Evolutionary conservation across 257 asterid species (phyloP), one percentile per base, ranked within the genome.

Genomic region (Penstemon davidsonii): DNA sequence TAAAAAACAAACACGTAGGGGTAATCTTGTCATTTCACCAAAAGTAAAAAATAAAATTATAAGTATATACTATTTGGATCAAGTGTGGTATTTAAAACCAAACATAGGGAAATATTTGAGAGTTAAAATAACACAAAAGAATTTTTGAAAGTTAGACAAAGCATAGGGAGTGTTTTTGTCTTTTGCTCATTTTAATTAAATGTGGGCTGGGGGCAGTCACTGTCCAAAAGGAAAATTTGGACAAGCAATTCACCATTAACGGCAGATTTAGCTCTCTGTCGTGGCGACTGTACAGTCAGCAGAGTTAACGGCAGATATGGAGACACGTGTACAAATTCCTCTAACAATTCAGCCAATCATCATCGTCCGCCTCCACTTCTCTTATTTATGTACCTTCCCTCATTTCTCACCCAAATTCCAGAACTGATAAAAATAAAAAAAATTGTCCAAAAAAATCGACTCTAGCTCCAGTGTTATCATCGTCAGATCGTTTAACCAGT

Each of bases 341-440:
- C 38, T 74, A 41, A 25, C 33, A 58, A 61, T 77, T 49, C 15
- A 59, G 53, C 84, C 78, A 78, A 45, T 73, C 66, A 10, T 43
- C 43, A 10, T 67, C 66, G 49, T 55, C 75, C 36, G 9, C 49
- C 64, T 10, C 36, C n/a, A 43, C 45, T 45, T 51, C 6, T 8
- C 33, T 12, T 57, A 18, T 7, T 15, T 36, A 37, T 65, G 71
- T 9, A 69, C 55, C 78, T 46, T 54, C 53, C 81, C 81, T 12
- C 71, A 39, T 71, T 68, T 60, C 68, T 67, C 62, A 64, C 19
- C 77, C 46, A 69, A 68, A 75, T 66, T 10, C 79, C 66, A 61
- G 40, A 15, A 61, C 55, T 33, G 37, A 9, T 2, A 12, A 11
- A 7, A 40, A 15, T 6, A 0, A 41, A 13, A 10, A n/a, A 39